Percentiles rank a stretch among this genome's conserved stretches.
These are phyloP conservation scores for Populus hybrid DNA, from an alignment of 441 rosid species.

Conservation along the genomic window DNA sequence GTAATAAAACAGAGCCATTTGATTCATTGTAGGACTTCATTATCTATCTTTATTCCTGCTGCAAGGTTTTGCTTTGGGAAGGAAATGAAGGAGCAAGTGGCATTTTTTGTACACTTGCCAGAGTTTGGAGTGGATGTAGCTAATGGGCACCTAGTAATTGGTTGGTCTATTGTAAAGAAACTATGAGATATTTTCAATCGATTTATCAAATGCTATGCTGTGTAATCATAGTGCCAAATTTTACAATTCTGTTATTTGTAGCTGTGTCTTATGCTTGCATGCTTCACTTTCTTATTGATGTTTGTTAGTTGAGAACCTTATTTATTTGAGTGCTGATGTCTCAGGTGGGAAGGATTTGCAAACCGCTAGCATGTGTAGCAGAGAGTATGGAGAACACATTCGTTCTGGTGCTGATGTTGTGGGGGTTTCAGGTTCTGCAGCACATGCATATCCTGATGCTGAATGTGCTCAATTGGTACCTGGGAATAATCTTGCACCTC, in stretches of 20 bases:
- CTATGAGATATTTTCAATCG: not conserved
- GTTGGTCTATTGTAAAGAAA: not conserved
- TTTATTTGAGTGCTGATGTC: constrained; percentile 16
- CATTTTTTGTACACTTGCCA: not conserved
- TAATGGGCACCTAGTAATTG: not conserved
- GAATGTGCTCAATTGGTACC: constrained; percentile 64
- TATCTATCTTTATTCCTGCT: not conserved
- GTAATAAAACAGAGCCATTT: not conserved
- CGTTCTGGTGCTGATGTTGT: constrained; percentile 30
- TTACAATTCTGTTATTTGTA: not conserved
- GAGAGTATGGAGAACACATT: constrained; percentile 39
- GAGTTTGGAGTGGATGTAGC: not conserved
- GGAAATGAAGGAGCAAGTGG: not conserved
- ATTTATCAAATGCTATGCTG: not conserved
- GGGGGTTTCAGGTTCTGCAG: constrained; percentile 46
- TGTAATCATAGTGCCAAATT: not conserved
- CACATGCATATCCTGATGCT: constrained; percentile 59
- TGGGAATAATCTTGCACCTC: constrained; percentile 58
- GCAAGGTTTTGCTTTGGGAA: not conserved
- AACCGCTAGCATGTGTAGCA: constrained; percentile 33
- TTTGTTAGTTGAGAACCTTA: not conserved
- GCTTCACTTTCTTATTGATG: not conserved
- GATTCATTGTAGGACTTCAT: not conserved
- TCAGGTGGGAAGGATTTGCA: constrained; percentile 42
- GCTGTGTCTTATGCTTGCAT: not conserved